Evolutionary conservation across 73 alveolate species (phyloP).

Genomic region (Diophrys appendiculata): DNA sequence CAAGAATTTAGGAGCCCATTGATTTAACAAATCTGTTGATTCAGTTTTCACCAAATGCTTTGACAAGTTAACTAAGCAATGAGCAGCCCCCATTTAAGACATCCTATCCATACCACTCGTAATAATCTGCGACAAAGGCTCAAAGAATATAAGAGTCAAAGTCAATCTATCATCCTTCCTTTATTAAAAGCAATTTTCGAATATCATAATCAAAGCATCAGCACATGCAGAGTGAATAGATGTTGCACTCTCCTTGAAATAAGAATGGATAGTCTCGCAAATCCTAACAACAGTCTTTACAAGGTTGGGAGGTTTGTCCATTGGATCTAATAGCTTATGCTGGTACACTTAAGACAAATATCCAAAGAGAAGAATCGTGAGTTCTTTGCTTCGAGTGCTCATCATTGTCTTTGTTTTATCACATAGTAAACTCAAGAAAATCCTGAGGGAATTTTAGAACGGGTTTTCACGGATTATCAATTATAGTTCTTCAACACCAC

Average conservation of each 20-base stretch:
- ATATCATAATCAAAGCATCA: constrained; percentile 22
- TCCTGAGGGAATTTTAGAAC: constrained; percentile 11
- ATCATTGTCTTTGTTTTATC: constrained; percentile 12
- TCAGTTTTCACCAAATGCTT: constrained; percentile 17
- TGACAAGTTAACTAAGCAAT: constrained; percentile 23
- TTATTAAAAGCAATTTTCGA: constrained; percentile 33
- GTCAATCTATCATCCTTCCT: constrained; percentile 44
- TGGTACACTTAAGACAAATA: constrained; percentile 40
- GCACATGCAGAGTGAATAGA: constrained; percentile 51
- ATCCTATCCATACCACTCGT: constrained; percentile 59
- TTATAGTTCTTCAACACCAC: neutral
- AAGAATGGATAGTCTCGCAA: constrained; percentile 40
- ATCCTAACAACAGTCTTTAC: constrained; percentile 51
- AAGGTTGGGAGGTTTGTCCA: constrained; percentile 61
- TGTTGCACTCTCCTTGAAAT: constrained; percentile 48
- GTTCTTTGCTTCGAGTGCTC: constrained; percentile 30
- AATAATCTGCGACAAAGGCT: constrained; percentile 52
- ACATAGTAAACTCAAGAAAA: constrained; percentile 17
- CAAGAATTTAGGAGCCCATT: neutral
- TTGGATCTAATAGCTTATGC: constrained; percentile 47
- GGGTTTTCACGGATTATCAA: neutral
- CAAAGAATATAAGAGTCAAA: constrained; percentile 42
- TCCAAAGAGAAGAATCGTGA: constrained; percentile 54
- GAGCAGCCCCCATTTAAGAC: constrained; percentile 49
- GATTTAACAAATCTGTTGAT: neutral